Evolutionary conservation across 768 basidiomycete genomes (phyloP).

Genomic region (Hypsizygus marmoreus): DNA sequence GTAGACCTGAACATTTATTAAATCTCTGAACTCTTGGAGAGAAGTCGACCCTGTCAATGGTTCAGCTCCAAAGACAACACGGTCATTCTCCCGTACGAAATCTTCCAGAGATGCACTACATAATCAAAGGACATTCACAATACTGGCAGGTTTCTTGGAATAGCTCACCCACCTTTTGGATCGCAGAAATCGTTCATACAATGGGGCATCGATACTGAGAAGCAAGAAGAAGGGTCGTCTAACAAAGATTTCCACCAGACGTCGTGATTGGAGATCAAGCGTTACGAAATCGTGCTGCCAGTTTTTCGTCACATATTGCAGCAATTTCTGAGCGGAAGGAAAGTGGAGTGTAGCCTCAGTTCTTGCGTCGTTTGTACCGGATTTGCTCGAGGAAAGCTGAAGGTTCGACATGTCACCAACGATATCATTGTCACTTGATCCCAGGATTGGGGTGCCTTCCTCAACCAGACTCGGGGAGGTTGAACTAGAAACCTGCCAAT

Average conservation of each 20-base stretch:
- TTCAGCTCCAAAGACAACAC: slow-evolving; percentile 56
- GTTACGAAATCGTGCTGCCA: slow-evolving; percentile 88
- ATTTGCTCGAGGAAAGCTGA: slow-evolving; percentile 15
- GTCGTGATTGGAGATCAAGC: slow-evolving; percentile 57
- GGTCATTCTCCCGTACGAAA: slow-evolving; percentile 78
- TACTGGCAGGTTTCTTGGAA: not conserved
- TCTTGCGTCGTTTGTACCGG: slow-evolving; percentile 30
- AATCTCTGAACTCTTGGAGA: slow-evolving; percentile 40
- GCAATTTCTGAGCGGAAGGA: slow-evolving; percentile 49
- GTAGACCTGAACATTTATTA: slow-evolving; percentile 60
- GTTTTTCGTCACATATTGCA: slow-evolving; percentile 75
- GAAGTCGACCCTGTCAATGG: slow-evolving; percentile 23
- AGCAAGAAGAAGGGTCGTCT: slow-evolving; percentile 92
- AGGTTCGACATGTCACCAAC: slow-evolving; percentile 25
- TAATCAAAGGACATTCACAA: slow-evolving; percentile 2
- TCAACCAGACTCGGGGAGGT: not conserved
- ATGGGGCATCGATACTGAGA: slow-evolving; percentile 79
- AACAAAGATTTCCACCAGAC: slow-evolving; percentile 65
- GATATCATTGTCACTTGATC: not conserved
- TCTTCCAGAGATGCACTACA: slow-evolving; percentile 54
- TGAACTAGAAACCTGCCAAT: not conserved
- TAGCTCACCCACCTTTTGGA: slow-evolving; percentile 44
- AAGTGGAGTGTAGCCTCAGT: slow-evolving; percentile 37
- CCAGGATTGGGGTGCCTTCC: not conserved
- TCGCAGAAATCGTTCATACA: slow-evolving; percentile 67